Evolutionary conservation across 2,329 filamentous ascomycete genomes (phyloP), one percentile per base, ranked within the genome.

Genomic region (Emericellopsis atlantica): DNA sequence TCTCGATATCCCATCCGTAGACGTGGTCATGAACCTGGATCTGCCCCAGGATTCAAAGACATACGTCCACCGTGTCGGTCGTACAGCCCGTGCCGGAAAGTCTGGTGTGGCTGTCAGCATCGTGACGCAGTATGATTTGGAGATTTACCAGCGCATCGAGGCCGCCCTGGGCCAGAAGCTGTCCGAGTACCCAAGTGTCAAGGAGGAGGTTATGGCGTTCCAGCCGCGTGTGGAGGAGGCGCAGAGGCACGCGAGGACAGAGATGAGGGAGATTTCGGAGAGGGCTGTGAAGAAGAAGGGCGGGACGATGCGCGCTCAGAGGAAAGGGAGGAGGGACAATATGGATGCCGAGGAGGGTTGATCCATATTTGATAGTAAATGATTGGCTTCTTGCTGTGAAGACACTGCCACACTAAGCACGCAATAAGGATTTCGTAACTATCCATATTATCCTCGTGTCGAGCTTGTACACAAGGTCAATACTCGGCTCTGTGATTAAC

Each of bases 1-100:
- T 70, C 70, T 95, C 6, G 89, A 95, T 66, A 94, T 95, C 37
- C 88, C 88, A 11, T 82, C 78, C n/a, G 88, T 95, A 11, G 87
- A 94, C 48, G 65, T 90, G 0, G 85, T 95, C 3, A 59, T 95
- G 48, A 95, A 95, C 62, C 84, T 81, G 49, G 88, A 95, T 53
- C 64, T 95, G 3, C 86, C 88, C 0, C 74, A 79, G 23, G 86
- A 93, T 60, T 84, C 77, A 51, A 93, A 94, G 62, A 95, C 88
- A 0, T 94, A 94, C 52, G 83, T 95, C 26, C 88, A 95, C 60
- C 75, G 88, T 40, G 87, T 95, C 1, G 88, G 88, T 16, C 81
- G 88, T 49, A 95, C 88, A 1, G 88, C 88, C 0, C 77, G 88
- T 60, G 88, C 88, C 0, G 88, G 88, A 24, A 89, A 89, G 57